Conservation (phyloP, 345 rosid species). For the Gossypium sturtianum region DNA sequence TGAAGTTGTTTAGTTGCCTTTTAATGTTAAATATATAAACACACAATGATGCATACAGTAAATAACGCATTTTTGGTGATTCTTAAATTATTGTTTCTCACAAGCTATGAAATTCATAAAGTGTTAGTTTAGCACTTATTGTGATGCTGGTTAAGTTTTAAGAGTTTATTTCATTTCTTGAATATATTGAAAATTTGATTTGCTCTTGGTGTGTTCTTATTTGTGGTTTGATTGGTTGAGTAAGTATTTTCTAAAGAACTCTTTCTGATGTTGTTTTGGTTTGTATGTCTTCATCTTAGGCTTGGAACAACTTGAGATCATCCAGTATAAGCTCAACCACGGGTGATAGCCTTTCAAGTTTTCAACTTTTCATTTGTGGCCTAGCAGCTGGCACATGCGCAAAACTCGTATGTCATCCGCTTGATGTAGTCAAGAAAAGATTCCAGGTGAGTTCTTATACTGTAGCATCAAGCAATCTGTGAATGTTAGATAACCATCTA, state of each 20-base stretch:
- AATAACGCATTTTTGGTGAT: not conserved
- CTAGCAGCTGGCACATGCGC: constrained; percentile 95
- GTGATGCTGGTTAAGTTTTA: not conserved
- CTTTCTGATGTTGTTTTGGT: not conserved
- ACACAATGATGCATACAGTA: not conserved
- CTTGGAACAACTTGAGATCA: constrained; percentile 51
- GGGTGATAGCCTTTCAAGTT: constrained; percentile 56
- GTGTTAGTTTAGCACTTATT: not conserved
- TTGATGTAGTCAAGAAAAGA: constrained; percentile 92
- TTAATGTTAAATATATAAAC: no score
- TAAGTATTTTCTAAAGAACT: not conserved
- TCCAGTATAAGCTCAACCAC: constrained; percentile 28
- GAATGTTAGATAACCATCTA: not conserved
- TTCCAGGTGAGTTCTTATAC: constrained; percentile 59
- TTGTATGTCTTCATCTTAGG: constrained; percentile 29
- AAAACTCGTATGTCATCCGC: constrained; percentile 98
- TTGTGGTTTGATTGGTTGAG: not conserved
- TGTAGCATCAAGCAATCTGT: not conserved
- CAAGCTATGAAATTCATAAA: not conserved
- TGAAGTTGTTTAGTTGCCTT: not conserved
- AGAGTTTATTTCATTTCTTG: not conserved
- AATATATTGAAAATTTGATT: not conserved
- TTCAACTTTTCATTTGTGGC: constrained; percentile 84
- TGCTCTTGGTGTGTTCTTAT: not conserved
- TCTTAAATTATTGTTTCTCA: not conserved